Evolutionary conservation across 2,329 filamentous ascomycete species (phyloP), one percentile per base, ranked within the genome.

Genomic region (Emydomyces testavorans): DNA sequence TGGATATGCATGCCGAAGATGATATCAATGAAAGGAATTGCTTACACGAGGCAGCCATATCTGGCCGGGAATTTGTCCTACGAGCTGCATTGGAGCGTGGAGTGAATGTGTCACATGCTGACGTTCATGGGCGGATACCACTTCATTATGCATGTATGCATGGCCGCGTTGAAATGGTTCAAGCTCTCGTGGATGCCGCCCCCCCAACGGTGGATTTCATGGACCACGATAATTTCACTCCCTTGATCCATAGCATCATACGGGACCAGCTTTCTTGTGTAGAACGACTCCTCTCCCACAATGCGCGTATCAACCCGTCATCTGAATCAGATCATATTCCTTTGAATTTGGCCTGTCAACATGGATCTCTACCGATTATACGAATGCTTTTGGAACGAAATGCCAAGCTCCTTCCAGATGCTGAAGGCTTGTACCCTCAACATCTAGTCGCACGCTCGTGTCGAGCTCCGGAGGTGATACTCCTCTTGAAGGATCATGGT

Each of bases 21-120:
- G 89, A 95, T 59, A 96, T 98, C 64, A 98, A 96, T 59, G 90
- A 95, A 68, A 78, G 92, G 34, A 98, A 95, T 59, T 94, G 89
- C 60, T 73, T 98, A 39, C 92, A 98, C 58, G 92, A 96, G 67
- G 86, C 92, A n/a, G 83, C 89, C 0, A 95, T 96, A 45, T 94
- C 93, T 52, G 89, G 89, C 16, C 89, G 89, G 58, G 69, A 77
- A 7, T 82, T 85, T 56, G 84, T 95, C 24, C 71, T 96, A 50
- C 71, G 78, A 43, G 80, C 83, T 54, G 89, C 84, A 3, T 71
- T 98, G n/a, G 71, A 76, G 1, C 79, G 77, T 38, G 79, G 78
- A 3, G 87, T 95, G 28, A 80, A 89, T 53, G 80, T 88, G 20
- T 80, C 80, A 49, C 77, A 85, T 44, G 84, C 83, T 2, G 92